Percentiles rank a stretch among this genome's conserved stretches.
phyloP scores from a whole-genome alignment of 2,329 filamentous ascomycete species.

The Scedosporium apiospermum region DNA sequence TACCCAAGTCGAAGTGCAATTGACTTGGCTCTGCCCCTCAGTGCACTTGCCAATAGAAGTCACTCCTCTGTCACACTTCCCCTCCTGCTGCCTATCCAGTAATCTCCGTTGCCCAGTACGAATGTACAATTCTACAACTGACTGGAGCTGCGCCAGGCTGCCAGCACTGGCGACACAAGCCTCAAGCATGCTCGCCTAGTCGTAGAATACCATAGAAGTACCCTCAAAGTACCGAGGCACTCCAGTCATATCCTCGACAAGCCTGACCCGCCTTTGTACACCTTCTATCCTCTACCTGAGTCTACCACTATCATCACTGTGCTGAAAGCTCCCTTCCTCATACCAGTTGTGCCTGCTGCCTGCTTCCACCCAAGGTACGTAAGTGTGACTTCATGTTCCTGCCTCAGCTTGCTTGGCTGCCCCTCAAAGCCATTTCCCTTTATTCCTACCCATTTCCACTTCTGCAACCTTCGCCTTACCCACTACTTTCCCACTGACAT shows the following conservation, averaged over 20 bases:
- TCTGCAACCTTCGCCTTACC: not conserved
- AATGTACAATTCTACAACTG: not conserved
- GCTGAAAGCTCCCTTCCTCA: not conserved
- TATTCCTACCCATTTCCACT: not conserved
- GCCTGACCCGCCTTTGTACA: no score
- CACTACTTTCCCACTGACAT: conserved; percentile 3
- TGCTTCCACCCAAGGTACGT: not conserved
- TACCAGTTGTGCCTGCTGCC: not conserved
- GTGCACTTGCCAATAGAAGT: not conserved
- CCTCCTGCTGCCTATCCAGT: not conserved
- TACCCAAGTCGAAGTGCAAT: no score
- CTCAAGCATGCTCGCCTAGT: no score
- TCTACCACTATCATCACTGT: not conserved
- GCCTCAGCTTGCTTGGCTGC: not conserved
- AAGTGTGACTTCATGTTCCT: not conserved
- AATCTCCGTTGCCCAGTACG: no score
- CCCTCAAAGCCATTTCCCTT: not conserved
- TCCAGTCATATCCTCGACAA: no score
- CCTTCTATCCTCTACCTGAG: no score
- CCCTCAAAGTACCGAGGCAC: no score
- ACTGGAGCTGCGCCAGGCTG: not conserved
- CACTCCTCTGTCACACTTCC: not conserved
- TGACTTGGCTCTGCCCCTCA: not conserved
- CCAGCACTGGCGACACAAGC: not conserved
- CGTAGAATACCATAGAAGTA: no score